phyloP scores from a whole-genome alignment of 176 grass and related monocot species.

The Hsuehochloa calcarea region DNA sequence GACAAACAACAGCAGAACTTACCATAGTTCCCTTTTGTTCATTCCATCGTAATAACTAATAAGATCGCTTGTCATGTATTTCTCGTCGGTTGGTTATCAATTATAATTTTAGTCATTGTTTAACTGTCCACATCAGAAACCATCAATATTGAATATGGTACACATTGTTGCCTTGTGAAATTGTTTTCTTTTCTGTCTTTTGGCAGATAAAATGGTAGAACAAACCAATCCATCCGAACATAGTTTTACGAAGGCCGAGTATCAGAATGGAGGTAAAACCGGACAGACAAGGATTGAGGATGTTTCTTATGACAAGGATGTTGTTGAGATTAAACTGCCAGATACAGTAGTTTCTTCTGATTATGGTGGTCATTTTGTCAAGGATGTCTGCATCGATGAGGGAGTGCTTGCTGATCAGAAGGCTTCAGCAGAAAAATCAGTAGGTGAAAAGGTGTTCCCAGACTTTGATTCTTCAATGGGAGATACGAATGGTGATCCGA shows the following conservation, averaged over 20 bases:
- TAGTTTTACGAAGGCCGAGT: slow-evolving; percentile 36
- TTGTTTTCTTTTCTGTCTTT: background rate
- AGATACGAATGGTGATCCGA: slow-evolving; percentile 17
- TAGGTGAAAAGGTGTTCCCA: slow-evolving; percentile 17
- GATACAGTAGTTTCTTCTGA: slow-evolving; percentile 42
- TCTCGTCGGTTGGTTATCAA: background rate
- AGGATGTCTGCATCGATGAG: slow-evolving; percentile 84
- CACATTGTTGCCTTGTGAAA: background rate
- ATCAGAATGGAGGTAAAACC: slow-evolving; percentile 42
- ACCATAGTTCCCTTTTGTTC: slow-evolving; percentile 22
- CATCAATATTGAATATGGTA: background rate
- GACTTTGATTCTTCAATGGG: slow-evolving; percentile 24
- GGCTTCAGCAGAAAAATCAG: slow-evolving; percentile 30
- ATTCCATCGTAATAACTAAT: slow-evolving; percentile 21
- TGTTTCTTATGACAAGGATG: slow-evolving; percentile 65
- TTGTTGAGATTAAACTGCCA: slow-evolving; percentile 57
- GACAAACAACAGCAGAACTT: slow-evolving; percentile 5
- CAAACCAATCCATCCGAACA: slow-evolving; percentile 43
- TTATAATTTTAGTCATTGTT: slow-evolving; percentile 12
- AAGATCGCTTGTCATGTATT: background rate
- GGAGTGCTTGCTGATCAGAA: slow-evolving; percentile 42
- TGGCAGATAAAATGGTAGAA: slow-evolving; percentile 46
- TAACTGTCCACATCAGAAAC: slow-evolving; percentile 3
- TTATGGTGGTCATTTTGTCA: slow-evolving; percentile 57
- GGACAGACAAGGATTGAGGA: slow-evolving; percentile 35